Conservation (phyloP, 352 stramenopile genomes). For the Globisporangium camurandrum region DNA sequence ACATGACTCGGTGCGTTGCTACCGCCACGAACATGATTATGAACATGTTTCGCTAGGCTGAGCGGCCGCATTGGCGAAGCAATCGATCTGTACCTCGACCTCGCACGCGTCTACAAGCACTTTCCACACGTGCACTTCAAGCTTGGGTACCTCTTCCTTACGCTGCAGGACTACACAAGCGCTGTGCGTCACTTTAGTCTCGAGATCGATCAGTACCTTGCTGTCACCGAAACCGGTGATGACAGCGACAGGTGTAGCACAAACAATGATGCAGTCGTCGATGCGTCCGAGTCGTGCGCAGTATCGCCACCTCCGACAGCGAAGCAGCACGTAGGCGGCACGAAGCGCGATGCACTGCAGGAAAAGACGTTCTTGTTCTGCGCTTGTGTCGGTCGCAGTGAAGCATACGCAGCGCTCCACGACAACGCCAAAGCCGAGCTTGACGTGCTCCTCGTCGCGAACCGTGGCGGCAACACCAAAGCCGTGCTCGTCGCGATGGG, state of each 20-base stretch:
- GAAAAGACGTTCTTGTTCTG: conserved; percentile 38
- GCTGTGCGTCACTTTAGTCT: conserved; percentile 29
- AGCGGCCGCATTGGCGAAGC: conserved; percentile 35
- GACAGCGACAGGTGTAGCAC: not conserved
- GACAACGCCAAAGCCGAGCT: conserved; percentile 24
- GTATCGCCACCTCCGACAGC: too few relatives aligned
- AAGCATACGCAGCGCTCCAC: conserved; percentile 22
- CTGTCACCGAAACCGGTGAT: too few relatives aligned
- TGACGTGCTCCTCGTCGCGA: conserved; percentile 27
- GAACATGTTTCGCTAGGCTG: conserved; percentile 16
- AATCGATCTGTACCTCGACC: conserved; percentile 37
- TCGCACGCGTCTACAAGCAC: conserved; percentile 24
- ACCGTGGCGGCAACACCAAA: conserved; percentile 25
- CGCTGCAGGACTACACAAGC: conserved; percentile 18
- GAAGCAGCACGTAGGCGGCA: too few relatives aligned
- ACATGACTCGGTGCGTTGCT: not conserved
- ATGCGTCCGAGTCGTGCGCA: not conserved
- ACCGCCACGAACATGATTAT: not conserved
- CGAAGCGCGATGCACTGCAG: too few relatives aligned
- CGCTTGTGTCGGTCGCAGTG: conserved; percentile 26
- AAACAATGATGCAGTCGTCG: not conserved
- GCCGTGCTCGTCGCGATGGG: conserved; percentile 33
- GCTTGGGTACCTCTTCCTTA: conserved; percentile 36
- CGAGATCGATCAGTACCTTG: conserved; percentile 27
- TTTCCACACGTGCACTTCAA: conserved; percentile 55